These are phyloP conservation scores for Suhomyces xylopsoci DNA, from an alignment of 805 yeast genomes.

Conservation along the genomic window DNA sequence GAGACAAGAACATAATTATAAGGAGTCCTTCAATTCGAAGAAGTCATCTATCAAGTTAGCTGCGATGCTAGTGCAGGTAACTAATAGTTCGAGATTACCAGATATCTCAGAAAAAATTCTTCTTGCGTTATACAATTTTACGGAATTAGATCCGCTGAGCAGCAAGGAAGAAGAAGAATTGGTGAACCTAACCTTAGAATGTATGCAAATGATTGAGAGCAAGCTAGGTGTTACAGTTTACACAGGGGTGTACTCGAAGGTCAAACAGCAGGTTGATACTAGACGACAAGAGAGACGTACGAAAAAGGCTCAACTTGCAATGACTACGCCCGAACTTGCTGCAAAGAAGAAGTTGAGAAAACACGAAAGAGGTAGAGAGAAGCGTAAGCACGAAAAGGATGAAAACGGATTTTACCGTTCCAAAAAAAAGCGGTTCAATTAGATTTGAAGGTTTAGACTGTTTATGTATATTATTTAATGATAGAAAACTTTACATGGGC, in stretches of 20 bases:
- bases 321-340: constrained; percentile 77
- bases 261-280: constrained; percentile 54
- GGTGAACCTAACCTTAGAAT: constrained; percentile 54
- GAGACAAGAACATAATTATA: constrained; percentile 59
- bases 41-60: constrained; percentile 65
- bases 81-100: constrained; percentile 40
- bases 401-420: constrained; percentile 72
- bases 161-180: constrained; percentile 52
- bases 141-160: constrained; percentile 37
- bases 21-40: constrained; percentile 56
- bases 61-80: constrained; percentile 59
- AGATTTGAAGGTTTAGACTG: background rate
- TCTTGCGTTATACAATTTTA: constrained; percentile 50
- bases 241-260: constrained; percentile 56
- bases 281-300: constrained; percentile 76
- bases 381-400: constrained; percentile 71
- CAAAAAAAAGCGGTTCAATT: constrained; percentile 46
- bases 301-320: constrained; percentile 69
- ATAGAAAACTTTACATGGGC: background rate
- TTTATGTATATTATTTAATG: background rate
- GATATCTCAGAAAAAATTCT: constrained; percentile 49
- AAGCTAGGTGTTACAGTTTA: constrained; percentile 73
- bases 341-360: constrained; percentile 75
- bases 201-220: constrained; percentile 61
- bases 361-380: constrained; percentile 72